Evolutionary conservation across 148 eudicot species (phyloP).

Genomic region (Tetragonia tetragonoides): DNA sequence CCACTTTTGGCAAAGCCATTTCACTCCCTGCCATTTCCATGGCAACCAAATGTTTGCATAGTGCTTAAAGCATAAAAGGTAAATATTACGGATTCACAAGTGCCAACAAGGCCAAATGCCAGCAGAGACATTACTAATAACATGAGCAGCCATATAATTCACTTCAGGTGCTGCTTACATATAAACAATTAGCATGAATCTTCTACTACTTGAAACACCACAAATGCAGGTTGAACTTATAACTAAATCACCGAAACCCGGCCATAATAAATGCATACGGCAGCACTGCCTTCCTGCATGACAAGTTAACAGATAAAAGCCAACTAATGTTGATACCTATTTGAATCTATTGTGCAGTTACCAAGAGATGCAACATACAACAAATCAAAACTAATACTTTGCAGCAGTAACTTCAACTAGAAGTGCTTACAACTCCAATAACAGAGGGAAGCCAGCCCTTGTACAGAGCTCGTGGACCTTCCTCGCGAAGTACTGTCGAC

Average conservation of each 20-base stretch:
- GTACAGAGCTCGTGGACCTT: slow-evolving; percentile 85
- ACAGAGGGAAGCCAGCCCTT: slow-evolving; percentile 98
- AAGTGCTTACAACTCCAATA: slow-evolving; percentile 71
- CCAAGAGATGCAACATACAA: not conserved
- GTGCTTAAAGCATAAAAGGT: not conserved
- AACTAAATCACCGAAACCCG: not conserved
- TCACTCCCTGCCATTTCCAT: not conserved
- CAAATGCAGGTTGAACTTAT: not conserved
- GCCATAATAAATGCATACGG: not conserved
- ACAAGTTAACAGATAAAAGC: not conserved
- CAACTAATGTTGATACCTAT: not conserved
- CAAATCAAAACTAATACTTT: not conserved
- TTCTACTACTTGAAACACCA: not conserved
- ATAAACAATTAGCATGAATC: slow-evolving; percentile 1
- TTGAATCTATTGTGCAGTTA: not conserved
- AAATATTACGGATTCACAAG: not conserved
- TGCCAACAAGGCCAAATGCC: not conserved
- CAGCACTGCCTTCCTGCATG: slow-evolving; percentile 4
- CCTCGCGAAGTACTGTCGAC: slow-evolving; percentile 77
- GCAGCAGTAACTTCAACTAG: not conserved
- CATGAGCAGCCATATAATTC: not conserved
- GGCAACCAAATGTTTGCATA: not conserved
- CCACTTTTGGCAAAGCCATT: not conserved
- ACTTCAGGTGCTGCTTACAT: not conserved
- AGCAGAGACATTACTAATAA: not conserved